Conservation (phyloP, 2,329 filamentous ascomycete genomes). For the Alternaria sp. region DNA sequence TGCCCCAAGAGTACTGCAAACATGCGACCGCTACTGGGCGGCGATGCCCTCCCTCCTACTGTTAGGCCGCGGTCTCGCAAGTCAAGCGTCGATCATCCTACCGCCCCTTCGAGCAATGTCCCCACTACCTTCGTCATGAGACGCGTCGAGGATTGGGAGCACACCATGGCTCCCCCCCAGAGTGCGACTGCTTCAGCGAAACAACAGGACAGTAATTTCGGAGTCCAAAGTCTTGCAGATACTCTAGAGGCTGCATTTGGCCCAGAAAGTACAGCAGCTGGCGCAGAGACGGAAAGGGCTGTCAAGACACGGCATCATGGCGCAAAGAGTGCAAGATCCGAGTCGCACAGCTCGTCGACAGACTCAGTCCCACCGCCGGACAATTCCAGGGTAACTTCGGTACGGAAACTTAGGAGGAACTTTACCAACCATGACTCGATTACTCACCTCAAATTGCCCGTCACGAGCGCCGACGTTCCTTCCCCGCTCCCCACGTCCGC, state of each 20-base stretch:
- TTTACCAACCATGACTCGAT: constrained; percentile 34
- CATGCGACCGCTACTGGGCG: constrained; percentile 50
- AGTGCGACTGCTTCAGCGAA: constrained; percentile 23
- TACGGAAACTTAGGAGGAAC: constrained; percentile 35
- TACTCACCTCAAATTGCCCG: constrained; percentile 38
- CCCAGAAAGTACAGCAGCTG: constrained; percentile 34
- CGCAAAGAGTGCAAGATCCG: constrained; percentile 35
- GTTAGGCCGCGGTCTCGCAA: constrained; percentile 50
- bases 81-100: constrained; percentile 48
- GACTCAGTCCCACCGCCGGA: constrained; percentile 31
- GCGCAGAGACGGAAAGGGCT: constrained; percentile 37
- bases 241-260: constrained; percentile 57
- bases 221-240: constrained; percentile 66
- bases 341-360: constrained; percentile 36
- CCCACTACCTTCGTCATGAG: constrained; percentile 69
- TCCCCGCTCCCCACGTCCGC: constrained; percentile 60
- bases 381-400: constrained; percentile 30
- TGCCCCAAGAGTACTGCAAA: constrained; percentile 11
- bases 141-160: constrained; percentile 61
- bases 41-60: constrained; percentile 45
- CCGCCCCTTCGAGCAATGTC: constrained; percentile 44
- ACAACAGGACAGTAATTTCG: constrained; percentile 59
- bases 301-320: constrained; percentile 44
- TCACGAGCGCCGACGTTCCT: constrained; percentile 25
- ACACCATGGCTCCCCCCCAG: constrained; percentile 43